These are phyloP conservation scores for Rhodotorula sphaerocarpa DNA, from an alignment of 768 basidiomycete genomes.

Conservation along the genomic window DNA sequence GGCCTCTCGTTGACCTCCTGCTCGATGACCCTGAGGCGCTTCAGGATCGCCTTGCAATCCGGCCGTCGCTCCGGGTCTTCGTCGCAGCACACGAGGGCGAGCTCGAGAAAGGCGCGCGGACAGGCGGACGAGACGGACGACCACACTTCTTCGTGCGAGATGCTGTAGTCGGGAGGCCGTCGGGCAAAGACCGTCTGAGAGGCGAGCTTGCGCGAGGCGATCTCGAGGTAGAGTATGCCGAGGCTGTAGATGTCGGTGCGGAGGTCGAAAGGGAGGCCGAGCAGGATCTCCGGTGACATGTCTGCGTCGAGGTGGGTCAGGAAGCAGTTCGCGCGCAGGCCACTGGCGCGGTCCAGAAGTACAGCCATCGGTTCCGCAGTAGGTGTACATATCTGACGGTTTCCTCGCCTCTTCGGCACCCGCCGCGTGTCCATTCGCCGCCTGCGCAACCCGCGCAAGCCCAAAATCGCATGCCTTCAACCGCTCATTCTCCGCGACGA, in stretches of 20 bases:
- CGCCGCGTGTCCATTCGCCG: conserved; percentile 55
- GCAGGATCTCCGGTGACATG: conserved; percentile 91
- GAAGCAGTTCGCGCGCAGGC: too few species aligned
- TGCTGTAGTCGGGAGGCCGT: conserved; percentile 64
- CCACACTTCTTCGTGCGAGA: conserved; percentile 67
- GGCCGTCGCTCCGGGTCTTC: conserved; percentile 63
- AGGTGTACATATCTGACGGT: background rate
- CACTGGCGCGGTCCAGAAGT: background rate
- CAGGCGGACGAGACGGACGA: conserved; percentile 62
- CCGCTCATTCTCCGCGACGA: conserved; percentile 87
- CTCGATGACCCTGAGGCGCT: conserved; percentile 69
- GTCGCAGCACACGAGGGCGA: conserved; percentile 69
- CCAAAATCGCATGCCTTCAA: conserved; percentile 99
- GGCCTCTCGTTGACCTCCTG: conserved; percentile 56
- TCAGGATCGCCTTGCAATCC: conserved; percentile 67
- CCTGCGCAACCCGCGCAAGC: conserved; percentile 74
- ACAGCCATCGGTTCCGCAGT: conserved; percentile 30
- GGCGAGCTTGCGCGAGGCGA: conserved; percentile 72
- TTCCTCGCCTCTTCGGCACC: conserved; percentile 61
- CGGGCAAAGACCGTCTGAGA: conserved; percentile 61
- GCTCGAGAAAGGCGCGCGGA: conserved; percentile 64
- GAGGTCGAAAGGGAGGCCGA: conserved; percentile 84
- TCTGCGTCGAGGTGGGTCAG: background rate
- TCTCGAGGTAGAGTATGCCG: conserved; percentile 82
- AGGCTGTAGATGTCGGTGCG: conserved; percentile 58